Percentiles rank a stretch among this genome's conserved stretches.
These are phyloP conservation scores for Trametes coccinea DNA, from an alignment of 768 basidiomycete genomes.

Conservation along the genomic window DNA sequence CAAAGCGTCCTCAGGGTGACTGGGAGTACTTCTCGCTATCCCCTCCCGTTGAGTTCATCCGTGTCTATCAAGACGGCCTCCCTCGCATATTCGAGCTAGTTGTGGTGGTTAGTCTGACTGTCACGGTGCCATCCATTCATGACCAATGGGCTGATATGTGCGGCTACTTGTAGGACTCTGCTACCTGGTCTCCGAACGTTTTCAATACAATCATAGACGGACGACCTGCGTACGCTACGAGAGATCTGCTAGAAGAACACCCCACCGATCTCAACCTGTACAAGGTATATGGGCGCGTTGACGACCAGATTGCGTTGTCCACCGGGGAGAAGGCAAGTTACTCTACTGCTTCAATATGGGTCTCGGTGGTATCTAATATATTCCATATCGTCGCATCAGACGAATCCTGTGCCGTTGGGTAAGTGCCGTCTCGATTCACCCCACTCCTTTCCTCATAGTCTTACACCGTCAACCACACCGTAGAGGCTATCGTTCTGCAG, in stretches of 20 bases:
- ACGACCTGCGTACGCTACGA: constrained; percentile 38
- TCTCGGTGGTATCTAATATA: no score
- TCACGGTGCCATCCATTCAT: background rate
- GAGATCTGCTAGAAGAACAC: constrained; percentile 43
- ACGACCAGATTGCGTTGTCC: constrained; percentile 47
- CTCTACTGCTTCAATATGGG: background rate
- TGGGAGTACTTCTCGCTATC: constrained; percentile 41
- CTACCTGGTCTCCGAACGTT: constrained; percentile 14
- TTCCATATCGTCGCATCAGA: constrained; percentile 25
- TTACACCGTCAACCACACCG: background rate
- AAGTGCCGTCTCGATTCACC: background rate
- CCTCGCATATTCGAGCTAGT: constrained; percentile 38
- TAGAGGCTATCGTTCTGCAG: constrained; percentile 38
- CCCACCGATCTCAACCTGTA: constrained; percentile 39
- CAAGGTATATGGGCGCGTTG: constrained; percentile 43
- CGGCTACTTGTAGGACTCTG: constrained; percentile 3
- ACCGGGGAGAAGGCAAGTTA: constrained; percentile 39
- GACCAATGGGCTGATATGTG: no score
- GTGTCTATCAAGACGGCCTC: constrained; percentile 35
- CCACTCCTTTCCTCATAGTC: background rate
- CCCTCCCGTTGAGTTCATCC: constrained; percentile 26
- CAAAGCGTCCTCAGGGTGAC: background rate
- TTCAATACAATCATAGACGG: constrained; percentile 29
- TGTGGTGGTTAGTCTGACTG: constrained; percentile 34
- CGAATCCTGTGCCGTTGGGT: constrained; percentile 42